Conservation (phyloP, 2,329 filamentous ascomycete species). For the Elsinoe batatas region DNA sequence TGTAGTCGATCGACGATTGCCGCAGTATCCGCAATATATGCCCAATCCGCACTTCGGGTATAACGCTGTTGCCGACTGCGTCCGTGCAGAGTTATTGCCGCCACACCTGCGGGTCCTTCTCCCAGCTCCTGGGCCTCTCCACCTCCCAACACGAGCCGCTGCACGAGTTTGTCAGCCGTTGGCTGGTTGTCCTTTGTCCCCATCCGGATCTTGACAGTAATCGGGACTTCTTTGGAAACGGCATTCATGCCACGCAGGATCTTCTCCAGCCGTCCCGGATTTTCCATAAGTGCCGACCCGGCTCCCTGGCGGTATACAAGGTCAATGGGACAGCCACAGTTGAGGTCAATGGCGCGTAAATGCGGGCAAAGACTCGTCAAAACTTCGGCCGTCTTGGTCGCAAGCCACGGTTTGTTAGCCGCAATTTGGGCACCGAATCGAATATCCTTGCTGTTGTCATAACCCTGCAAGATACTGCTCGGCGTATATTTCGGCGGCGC, state of each 20-base stretch:
- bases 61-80: conserved; percentile 91
- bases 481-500: conserved; percentile 58
- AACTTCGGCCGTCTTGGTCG: conserved; percentile 77
- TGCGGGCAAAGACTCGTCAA: conserved; percentile 68
- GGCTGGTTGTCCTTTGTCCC: conserved; percentile 73
- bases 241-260: conserved; percentile 94
- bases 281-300: conserved; percentile 85
- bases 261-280: conserved; percentile 78
- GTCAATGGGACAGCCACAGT: conserved; percentile 96
- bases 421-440: conserved; percentile 90
- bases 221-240: conserved; percentile 80
- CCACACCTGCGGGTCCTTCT: conserved; percentile 71
- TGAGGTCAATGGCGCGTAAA: conserved; percentile 84
- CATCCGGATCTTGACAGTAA: conserved; percentile 90
- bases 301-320: conserved; percentile 80
- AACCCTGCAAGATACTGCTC: conserved; percentile 56
- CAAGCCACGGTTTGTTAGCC: conserved; percentile 83
- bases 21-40: conserved; percentile 84
- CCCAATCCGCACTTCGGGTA: conserved; percentile 85
- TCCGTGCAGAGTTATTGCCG: conserved; percentile 92
- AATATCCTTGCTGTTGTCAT: conserved; percentile 73
- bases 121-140: conserved; percentile 56
- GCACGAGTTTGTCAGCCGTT: conserved; percentile 69
- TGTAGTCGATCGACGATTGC: conserved; percentile 75
- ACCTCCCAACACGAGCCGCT: conserved; percentile 72